Evolutionary conservation across 1,139 yeast genomes (phyloP), one percentile per base, ranked within the genome.

Genomic region (Scheffersomyces insectosa): DNA sequence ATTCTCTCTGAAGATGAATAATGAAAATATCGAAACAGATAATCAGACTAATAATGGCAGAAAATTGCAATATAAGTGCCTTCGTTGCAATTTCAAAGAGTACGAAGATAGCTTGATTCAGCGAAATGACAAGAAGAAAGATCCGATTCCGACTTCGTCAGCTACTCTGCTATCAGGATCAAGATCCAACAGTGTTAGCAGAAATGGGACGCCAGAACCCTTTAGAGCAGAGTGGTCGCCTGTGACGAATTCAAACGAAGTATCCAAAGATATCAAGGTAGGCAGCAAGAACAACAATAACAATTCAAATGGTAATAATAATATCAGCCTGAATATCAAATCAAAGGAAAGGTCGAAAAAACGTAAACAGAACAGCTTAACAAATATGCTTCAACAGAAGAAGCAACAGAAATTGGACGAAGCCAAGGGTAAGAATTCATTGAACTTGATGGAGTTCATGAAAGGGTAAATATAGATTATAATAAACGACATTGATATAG

Each of bases 381-480:
- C 65, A 56, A 63, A 49, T 40, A 54, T 80, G 51, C 58, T 81
- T 33, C 68, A 64, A 29, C 64, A 66, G 45, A 79, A 77, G 59
- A 74, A 70, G 51, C 66, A 71, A 42, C 68, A 65, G 37, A 67
- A 70, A 38, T 59, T 56, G 15, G 46, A 53, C 13, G 48, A 51
- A 33, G 57, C 58, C 37, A 60, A 61, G 42, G 62, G 53, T 7
- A 45, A 59, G 23, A 56, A 63, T 25, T 56, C 77, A 1, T 58
- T 80, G 40, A 72, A 75, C 51, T 61, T 80, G 28, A 74, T 75
- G 67, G 81, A 77, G 45, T 79, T 80, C 48, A 69, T 77, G 74
- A 63, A 65, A 39, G 34, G 34, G 23, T 31, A 31, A n/a, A 14
- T 20, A 20, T 20, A 20, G 25, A 20, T 3, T 5, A 5, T 8